Evolutionary conservation across 768 basidiomycete species (phyloP).

Genomic region (Termitomyces bulborhizus): DNA sequence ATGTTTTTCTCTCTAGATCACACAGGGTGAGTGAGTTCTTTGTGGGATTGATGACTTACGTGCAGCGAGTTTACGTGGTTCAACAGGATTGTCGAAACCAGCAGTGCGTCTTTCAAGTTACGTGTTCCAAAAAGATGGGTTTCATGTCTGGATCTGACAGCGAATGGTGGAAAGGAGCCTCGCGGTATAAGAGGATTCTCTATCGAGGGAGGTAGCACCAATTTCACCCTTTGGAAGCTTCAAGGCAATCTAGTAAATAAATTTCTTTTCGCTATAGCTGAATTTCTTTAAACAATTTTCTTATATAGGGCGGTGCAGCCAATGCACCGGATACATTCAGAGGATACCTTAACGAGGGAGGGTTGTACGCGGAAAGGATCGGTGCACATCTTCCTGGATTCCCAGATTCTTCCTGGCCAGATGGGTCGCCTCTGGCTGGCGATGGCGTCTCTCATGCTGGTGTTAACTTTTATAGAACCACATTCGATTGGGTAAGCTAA

Average conservation of each 20-base stretch:
- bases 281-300: neutral
- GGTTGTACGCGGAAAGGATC: slow-evolving; percentile 40
- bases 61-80: neutral
- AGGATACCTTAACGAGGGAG: slow-evolving; percentile 48
- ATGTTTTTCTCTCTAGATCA: slow-evolving; percentile 28
- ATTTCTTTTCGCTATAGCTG: neutral
- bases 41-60: neutral
- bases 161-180: slow-evolving; percentile 44
- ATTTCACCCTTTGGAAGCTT: slow-evolving; percentile 33
- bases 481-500: slow-evolving; percentile 30
- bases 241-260: slow-evolving; percentile 31
- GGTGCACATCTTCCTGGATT: slow-evolving; percentile 46
- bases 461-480: slow-evolving; percentile 38
- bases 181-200: slow-evolving; percentile 41
- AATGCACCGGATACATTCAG: slow-evolving; percentile 37
- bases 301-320: slow-evolving; percentile 27
- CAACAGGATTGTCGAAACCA: slow-evolving; percentile 39
- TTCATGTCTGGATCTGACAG: slow-evolving; percentile 16
- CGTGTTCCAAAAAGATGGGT: neutral
- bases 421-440: slow-evolving; percentile 25
- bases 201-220: slow-evolving; percentile 33
- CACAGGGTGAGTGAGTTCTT: slow-evolving; percentile 39
- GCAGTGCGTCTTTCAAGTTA: slow-evolving; percentile 26
- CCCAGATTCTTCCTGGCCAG: slow-evolving; percentile 32
- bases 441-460: slow-evolving; percentile 27